Percentiles rank a stretch among this genome's conserved stretches.
Evolutionary conservation across 2,329 filamentous ascomycete species (phyloP).

Genomic region (Capronia coronata): DNA sequence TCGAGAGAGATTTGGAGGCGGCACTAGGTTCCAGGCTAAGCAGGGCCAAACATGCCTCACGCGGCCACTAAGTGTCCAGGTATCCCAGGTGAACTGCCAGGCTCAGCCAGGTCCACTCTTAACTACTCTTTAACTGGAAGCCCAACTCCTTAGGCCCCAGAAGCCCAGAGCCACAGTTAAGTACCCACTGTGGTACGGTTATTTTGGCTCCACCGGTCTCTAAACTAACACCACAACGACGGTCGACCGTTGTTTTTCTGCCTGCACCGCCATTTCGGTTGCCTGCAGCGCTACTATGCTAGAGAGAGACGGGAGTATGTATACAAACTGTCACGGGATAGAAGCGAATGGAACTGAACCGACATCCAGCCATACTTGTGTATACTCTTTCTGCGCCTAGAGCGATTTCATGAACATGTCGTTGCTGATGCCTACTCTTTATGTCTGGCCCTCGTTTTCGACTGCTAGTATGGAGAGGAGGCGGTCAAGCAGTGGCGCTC

Average conservation of each 20-base stretch:
- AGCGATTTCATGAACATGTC: no score
- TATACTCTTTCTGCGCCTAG: no score
- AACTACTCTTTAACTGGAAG: not conserved
- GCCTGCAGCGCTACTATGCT: not conserved
- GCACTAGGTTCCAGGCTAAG: slow-evolving; percentile 8
- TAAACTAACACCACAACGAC: not conserved
- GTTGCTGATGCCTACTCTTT: no score
- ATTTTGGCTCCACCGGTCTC: not conserved
- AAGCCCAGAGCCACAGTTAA: not conserved
- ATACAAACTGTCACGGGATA: no score
- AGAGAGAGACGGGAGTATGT: no score
- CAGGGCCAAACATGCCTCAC: not conserved
- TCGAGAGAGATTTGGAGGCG: slow-evolving; percentile 17
- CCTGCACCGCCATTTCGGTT: not conserved
- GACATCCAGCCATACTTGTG: no score
- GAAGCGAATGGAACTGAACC: no score
- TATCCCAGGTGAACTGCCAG: not conserved
- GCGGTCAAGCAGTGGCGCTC: no score
- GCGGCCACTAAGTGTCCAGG: not conserved
- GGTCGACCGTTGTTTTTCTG: not conserved
- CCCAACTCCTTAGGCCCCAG: not conserved
- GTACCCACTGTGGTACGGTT: not conserved
- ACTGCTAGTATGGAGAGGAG: no score
- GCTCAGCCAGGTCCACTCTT: not conserved
- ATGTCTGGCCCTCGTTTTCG: no score